These are phyloP conservation scores for Arxiozyma slooffiae DNA, from an alignment of 1,139 yeast species.

Conservation along the genomic window DNA sequence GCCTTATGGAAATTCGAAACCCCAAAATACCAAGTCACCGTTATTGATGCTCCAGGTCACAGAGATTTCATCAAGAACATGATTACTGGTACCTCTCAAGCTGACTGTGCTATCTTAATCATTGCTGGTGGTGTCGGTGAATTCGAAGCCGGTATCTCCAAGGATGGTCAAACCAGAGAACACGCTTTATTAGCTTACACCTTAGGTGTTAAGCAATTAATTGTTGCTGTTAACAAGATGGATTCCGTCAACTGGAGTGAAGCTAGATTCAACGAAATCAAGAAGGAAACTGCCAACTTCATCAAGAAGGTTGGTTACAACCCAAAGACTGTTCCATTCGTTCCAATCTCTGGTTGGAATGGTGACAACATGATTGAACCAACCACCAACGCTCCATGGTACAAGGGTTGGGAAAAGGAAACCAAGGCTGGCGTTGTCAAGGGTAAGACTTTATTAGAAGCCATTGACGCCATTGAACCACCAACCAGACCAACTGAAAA, in stretches of 20 bases:
- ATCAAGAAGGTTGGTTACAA: conserved; percentile 90
- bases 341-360: conserved; percentile 88
- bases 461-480: conserved; percentile 80
- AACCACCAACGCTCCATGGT: conserved; percentile 78
- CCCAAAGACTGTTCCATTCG: conserved; percentile 88
- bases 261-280: conserved; percentile 69
- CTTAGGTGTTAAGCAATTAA: conserved; percentile 88
- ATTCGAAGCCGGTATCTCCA: conserved; percentile 97
- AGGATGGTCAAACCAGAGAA: conserved; percentile 98
- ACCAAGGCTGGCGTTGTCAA: conserved; percentile 68
- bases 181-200: conserved; percentile 96
- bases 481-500: conserved; percentile 79
- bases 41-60: conserved; percentile 94
- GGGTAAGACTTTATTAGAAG: conserved; percentile 84
- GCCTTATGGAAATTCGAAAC: conserved; percentile 96
- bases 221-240: conserved; percentile 92
- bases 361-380: conserved; percentile 90
- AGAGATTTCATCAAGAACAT: conserved; percentile 94
- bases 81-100: conserved; percentile 92
- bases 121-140: conserved; percentile 98
- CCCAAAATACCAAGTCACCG: conserved; percentile 87
- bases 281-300: conserved; percentile 79
- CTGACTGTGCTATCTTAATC: conserved; percentile 93
- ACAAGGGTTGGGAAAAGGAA: conserved; percentile 86
- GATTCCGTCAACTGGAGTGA: conserved; percentile 84